A percentile compares a stretch with the other conserved stretches of the same genome.
These are phyloP conservation scores for Colletotrichum tropicale DNA, from an alignment of 2,329 filamentous ascomycete genomes.

Conservation along the genomic window DNA sequence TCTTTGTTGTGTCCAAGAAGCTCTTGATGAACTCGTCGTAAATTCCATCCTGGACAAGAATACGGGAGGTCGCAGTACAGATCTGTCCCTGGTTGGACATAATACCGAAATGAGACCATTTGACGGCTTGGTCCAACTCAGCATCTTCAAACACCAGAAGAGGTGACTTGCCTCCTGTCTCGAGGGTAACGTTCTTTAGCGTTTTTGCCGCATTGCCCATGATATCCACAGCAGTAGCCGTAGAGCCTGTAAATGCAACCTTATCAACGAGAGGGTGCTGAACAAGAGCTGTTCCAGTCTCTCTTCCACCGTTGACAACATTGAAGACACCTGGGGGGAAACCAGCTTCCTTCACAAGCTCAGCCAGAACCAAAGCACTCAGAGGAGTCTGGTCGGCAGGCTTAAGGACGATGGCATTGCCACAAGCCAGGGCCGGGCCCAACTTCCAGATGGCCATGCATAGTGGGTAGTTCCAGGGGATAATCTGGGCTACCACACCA, in stretches of 20 bases:
- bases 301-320: slow-evolving; percentile 73
- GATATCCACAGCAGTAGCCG: slow-evolving; percentile 72
- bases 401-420: not conserved
- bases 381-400: not conserved
- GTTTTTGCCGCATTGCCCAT: slow-evolving; percentile 74
- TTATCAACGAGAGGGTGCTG: slow-evolving; percentile 75
- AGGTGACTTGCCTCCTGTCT: slow-evolving; percentile 71
- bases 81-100: not conserved
- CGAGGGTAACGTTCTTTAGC: slow-evolving; percentile 69
- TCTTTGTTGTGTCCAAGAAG: slow-evolving; percentile 44
- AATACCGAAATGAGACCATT: slow-evolving; percentile 44
- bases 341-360: slow-evolving; percentile 73
- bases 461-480: not conserved
- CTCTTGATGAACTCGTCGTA: slow-evolving; percentile 66
- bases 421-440: slow-evolving; percentile 39
- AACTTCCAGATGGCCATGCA: not conserved
- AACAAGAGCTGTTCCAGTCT: slow-evolving; percentile 71
- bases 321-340: slow-evolving; percentile 82
- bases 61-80: not conserved
- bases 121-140: slow-evolving; percentile 71
- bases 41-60: slow-evolving; percentile 31
- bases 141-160: slow-evolving; percentile 69
- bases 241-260: slow-evolving; percentile 80
- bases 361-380: slow-evolving; percentile 51
- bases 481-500: slow-evolving; percentile 60